Conservation (phyloP, 176 grass and related monocot genomes). For the Juncus inflexus region DNA sequence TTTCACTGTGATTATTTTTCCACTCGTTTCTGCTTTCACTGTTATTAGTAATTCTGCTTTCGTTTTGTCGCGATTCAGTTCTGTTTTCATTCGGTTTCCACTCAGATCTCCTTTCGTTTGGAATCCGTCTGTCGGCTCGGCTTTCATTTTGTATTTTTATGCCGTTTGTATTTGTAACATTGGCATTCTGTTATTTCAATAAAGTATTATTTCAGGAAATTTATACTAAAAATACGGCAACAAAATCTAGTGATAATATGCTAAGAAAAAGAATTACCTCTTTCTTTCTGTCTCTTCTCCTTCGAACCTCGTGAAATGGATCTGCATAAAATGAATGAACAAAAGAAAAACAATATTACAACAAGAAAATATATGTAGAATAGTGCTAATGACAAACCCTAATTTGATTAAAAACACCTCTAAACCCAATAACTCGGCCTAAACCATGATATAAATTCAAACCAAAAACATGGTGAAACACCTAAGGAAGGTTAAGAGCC, state of each 20-base stretch:
- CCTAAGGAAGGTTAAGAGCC: not conserved
- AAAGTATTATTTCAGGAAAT: not conserved
- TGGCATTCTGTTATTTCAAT: not conserved
- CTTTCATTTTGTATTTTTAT: no score
- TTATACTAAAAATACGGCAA: no score
- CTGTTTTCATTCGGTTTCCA: no score
- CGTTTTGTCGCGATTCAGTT: no score
- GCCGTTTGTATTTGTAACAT: not conserved
- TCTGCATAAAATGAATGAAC: slow-evolving; percentile 52
- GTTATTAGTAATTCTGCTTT: no score
- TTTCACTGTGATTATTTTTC: no score
- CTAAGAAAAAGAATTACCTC: slow-evolving; percentile 52
- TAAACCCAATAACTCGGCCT: no score
- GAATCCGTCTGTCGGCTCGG: no score
- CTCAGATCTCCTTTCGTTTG: no score
- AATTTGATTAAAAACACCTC: no score
- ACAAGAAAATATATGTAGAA: slow-evolving; percentile 2
- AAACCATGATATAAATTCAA: slow-evolving; percentile 1
- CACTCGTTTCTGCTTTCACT: no score
- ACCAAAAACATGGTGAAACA: not conserved
- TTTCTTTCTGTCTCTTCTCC: slow-evolving; percentile 79
- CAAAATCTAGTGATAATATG: no score
- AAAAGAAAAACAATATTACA: slow-evolving; percentile 14
- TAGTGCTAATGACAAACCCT: slow-evolving; percentile 1
- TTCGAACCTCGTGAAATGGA: slow-evolving; percentile 89